Percentiles rank a stretch among this genome's conserved stretches.
Conservation (phyloP, 192 early-diverging fungal genomes). For the Coemansia umbellata region DNA sequence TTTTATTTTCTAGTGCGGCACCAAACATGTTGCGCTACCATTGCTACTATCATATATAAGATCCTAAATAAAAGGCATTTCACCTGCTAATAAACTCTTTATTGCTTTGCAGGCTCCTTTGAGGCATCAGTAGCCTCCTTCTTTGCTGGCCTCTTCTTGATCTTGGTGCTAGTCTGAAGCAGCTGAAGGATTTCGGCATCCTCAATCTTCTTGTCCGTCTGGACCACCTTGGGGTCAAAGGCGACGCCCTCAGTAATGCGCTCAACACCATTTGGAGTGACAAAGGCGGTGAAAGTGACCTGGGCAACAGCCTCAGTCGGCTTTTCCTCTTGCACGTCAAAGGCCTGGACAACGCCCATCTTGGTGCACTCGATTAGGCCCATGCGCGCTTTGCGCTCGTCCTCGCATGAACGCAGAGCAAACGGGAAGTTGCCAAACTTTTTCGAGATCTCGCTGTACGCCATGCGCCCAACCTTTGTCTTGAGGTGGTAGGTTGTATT, state of each 20-base stretch:
- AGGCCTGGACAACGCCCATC: slow-evolving; percentile 75
- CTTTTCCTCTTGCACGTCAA: slow-evolving; percentile 82
- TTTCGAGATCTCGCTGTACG: slow-evolving; percentile 69
- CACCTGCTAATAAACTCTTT: no score
- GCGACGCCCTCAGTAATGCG: slow-evolving; percentile 71
- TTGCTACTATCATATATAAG: no score
- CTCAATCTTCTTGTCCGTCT: slow-evolving; percentile 84
- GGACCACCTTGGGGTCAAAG: slow-evolving; percentile 71
- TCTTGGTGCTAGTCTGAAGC: slow-evolving; percentile 56
- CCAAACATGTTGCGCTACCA: no score
- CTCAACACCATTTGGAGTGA: slow-evolving; percentile 82
- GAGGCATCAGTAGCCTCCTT: slow-evolving; percentile 14
- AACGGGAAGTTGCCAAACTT: slow-evolving; percentile 88
- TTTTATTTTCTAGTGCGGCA: no score
- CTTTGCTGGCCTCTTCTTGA: slow-evolving; percentile 46
- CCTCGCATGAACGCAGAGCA: slow-evolving; percentile 76
- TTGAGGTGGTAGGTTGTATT: slow-evolving; percentile 77
- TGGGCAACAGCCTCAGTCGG: slow-evolving; percentile 77
- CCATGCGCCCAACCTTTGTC: slow-evolving; percentile 76
- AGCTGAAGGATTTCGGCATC: slow-evolving; percentile 75
- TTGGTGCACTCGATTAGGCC: slow-evolving; percentile 88
- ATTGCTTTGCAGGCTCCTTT: neutral
- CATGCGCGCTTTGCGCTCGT: slow-evolving; percentile 89
- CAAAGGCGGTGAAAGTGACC: slow-evolving; percentile 87
- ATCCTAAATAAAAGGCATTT: no score